Evolutionary conservation across 345 rosid genomes (phyloP), one percentile per base, ranked within the genome.

Genomic region (Citrus reticulata): DNA sequence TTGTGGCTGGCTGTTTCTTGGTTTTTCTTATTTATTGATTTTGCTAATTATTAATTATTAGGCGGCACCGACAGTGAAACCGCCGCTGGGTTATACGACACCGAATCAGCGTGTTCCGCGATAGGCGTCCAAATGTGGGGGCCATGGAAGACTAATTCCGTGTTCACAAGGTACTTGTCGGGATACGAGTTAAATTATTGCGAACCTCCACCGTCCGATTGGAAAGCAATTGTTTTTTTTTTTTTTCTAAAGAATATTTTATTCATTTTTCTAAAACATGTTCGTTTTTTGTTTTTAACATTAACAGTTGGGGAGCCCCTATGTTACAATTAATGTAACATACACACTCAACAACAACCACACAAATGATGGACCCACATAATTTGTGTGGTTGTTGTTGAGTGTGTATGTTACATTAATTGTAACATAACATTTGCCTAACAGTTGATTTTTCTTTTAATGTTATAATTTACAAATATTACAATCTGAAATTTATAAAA

Each of bases 51-150:
- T 40, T 32, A 68, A 65, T 55, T 30, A 29, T 58, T 66, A 77
- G 89, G 82, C 89, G 89, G 88, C 89, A 88, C 91, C 91, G 90
- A 88, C 91, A 89, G 88, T 86, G 81, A 34, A 68, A 71, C 84
- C 62, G 61, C 77, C 54, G 77, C 51, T 25, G 77, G 68, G 42
- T 51, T 64, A 7, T 46, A 72, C 20, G 39, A 35, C 80, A 79
- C 81, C 81, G 85, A 87, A 81, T 85, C 87, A 83, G 83, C 65
- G 37, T 57, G 72, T 57, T 73, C 32, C 7, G 49, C n/a, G 78
- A 27, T 20, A 0, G 62, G 27, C 2, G 80, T 77, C 78, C 81
- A 49, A 25, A 7, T 7, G 84, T 59, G 78, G 83, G 80, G 51
- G 73, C 78, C 78, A 11, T 2, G 34, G 73, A 5, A 61, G 67